Percentiles rank a stretch among this genome's conserved stretches.
These are phyloP conservation scores for Paraphaeosphaeria minitans DNA, from an alignment of 2,329 filamentous ascomycete genomes.

Conservation along the genomic window DNA sequence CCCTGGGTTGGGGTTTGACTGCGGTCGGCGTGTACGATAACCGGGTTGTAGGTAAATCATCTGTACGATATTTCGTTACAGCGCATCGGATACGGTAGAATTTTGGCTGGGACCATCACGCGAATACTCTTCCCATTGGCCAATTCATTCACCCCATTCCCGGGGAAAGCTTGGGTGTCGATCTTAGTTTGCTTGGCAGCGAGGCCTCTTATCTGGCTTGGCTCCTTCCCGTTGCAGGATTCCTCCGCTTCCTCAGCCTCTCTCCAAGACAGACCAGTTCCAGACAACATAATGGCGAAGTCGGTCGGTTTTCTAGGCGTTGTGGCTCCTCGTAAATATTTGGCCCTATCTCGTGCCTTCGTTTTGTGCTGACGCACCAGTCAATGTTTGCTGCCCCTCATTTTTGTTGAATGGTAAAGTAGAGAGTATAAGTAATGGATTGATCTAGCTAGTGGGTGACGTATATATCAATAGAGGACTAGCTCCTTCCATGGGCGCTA, in stretches of 20 bases:
- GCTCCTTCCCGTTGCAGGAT: conserved; percentile 13
- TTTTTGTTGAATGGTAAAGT: too few species aligned
- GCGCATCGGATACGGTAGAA: not conserved
- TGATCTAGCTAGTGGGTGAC: too few species aligned
- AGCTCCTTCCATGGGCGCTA: too few species aligned
- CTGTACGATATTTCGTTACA: not conserved
- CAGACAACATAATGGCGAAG: not conserved
- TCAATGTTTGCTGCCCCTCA: not conserved
- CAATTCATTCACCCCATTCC: not conserved
- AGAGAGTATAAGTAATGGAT: too few species aligned
- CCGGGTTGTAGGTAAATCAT: not conserved
- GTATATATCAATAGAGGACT: too few species aligned
- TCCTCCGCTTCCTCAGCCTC: not conserved
- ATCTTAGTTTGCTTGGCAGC: conserved; percentile 5
- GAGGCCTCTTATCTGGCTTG: conserved; percentile 6
- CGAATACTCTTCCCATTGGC: not conserved
- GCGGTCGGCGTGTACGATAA: not conserved
- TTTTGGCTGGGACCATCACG: not conserved
- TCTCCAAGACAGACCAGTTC: conserved; percentile 6
- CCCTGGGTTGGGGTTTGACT: not conserved
- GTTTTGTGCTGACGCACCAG: not conserved
- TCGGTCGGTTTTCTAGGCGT: not conserved
- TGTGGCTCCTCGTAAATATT: not conserved
- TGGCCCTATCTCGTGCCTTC: not conserved
- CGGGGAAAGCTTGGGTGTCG: not conserved